A percentile compares a stretch with the other conserved stretches of the same genome.
phyloP scores from a whole-genome alignment of 192 early-diverging fungal genomes.

The Haplosporangium gracile region DNA sequence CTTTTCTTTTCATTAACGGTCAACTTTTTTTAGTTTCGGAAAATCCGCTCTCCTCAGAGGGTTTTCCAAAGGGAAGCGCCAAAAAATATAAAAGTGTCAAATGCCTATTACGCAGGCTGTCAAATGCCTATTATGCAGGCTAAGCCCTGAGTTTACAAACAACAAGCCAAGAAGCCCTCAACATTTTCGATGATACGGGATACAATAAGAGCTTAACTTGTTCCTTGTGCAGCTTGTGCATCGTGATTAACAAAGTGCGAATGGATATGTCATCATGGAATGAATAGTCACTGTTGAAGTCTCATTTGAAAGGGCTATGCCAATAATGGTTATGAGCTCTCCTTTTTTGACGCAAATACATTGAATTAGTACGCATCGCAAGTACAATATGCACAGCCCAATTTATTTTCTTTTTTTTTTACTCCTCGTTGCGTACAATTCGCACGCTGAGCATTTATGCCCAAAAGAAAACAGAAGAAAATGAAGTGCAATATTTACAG shows the following conservation, averaged over 20 bases:
- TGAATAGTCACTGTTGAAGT: neutral
- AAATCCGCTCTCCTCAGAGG: neutral
- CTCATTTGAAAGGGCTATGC: conserved; percentile 2
- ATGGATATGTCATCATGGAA: neutral
- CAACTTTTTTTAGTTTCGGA: neutral
- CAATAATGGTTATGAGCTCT: neutral
- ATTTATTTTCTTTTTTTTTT: neutral
- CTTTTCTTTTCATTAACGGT: neutral
- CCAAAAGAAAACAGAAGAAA: neutral
- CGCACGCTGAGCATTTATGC: neutral
- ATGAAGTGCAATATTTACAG: neutral
- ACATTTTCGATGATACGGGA: neutral
- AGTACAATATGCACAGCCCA: neutral
- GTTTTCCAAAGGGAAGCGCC: neutral
- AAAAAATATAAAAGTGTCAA: neutral
- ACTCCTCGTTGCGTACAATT: neutral
- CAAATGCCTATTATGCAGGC: neutral
- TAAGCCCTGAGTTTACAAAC: neutral
- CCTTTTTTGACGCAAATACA: neutral
- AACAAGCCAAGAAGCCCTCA: neutral
- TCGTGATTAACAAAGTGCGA: neutral
- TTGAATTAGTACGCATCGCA: neutral
- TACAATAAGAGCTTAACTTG: neutral
- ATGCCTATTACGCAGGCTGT: neutral
- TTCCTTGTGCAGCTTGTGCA: neutral